Evolutionary conservation across 2,329 filamentous ascomycete genomes (phyloP).

Genomic region (Leptoxyphium fumago): DNA sequence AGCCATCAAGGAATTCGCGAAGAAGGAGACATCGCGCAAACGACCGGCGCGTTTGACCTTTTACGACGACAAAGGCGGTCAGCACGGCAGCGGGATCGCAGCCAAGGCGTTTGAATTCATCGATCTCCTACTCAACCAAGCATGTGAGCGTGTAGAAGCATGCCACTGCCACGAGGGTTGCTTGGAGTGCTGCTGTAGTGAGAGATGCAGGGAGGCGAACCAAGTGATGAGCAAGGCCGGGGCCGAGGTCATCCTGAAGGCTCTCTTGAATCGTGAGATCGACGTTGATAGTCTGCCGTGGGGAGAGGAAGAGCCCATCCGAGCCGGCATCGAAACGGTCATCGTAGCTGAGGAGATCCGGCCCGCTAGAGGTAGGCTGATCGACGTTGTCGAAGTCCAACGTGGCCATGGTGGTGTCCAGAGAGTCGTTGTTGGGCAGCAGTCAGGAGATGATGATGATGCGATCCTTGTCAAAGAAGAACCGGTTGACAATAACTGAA

Average conservation of each 20-base stretch:
- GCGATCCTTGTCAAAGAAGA: conserved; percentile 21
- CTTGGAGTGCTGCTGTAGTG: conserved; percentile 76
- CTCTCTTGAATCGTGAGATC: conserved; percentile 59
- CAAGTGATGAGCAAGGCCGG: conserved; percentile 90
- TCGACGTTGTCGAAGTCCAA: conserved; percentile 28
- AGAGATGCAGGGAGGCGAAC: conserved; percentile 73
- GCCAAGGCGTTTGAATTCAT: conserved; percentile 91
- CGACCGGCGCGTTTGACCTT: conserved; percentile 80
- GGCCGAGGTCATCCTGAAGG: conserved; percentile 64
- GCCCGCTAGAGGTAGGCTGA: conserved; percentile 24
- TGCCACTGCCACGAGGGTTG: conserved; percentile 73
- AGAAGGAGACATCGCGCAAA: conserved; percentile 54
- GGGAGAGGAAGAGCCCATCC: conserved; percentile 55
- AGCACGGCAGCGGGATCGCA: conserved; percentile 69
- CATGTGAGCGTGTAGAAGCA: conserved; percentile 57
- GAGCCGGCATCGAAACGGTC: conserved; percentile 68
- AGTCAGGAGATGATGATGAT: conserved; percentile 9
- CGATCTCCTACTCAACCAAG: conserved; percentile 61
- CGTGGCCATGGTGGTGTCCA: conserved; percentile 16
- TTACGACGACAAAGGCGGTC: conserved; percentile 86
- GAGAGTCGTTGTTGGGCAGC: conserved; percentile 15
- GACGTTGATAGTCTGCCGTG: conserved; percentile 75
- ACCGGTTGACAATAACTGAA: conserved; percentile 10
- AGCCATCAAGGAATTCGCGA: conserved; percentile 72
- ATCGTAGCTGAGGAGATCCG: conserved; percentile 55